Base-by-base conservation (phyloP, 2,329 filamentous ascomycete species). In the Colletotrichum sp. region DNA sequence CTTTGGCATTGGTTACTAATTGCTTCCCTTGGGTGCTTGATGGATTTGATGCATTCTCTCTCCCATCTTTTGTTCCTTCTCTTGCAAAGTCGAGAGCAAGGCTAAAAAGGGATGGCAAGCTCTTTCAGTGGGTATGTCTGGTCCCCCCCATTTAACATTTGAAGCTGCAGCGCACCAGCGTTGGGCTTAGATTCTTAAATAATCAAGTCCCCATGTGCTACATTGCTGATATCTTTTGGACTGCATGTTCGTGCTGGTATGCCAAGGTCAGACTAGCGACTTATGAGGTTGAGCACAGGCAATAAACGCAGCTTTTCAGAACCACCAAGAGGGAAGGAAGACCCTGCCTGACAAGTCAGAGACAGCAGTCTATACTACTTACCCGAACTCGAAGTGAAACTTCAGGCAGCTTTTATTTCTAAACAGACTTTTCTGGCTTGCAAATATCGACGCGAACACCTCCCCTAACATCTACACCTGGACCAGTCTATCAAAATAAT, bases 81-180 rank as follows among this genome's bases (percentile, higher is more conserved):
- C 32, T 58, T n/a, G 24, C 36, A 28, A 52, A 78, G 52, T 32
- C 2, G 16, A 61, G 78, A 81, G 26, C 75, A 75, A 7, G 78
- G 79, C 24, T 13, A 13, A 73, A 78, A 60, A 60, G 30, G 52
- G 9, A 8, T 4, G 4, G 8, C 18, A 24, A 58, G 28, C 21
- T 24, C 66, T 68, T 68, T 68, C 52, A 68, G 52, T 13, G 28
- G 16, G 16, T 12, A n/a, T 60, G 24, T 43, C 30, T 38, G 16
- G 66, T 68, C 66, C 28, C 24, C 32, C 15, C 24, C 24, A n/a
- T 68, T 60, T 55, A 68, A 68, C 66, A 68, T 16, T 6, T 32
- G 18, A 43, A 32, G 16, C 24, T 12, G 8, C 9, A 18, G 26
- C n/a, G 24, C 36, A 16, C 15, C 32, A 34, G n/a, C 7, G 8